Evolutionary conservation across 129 eudicot species (phyloP).

Genomic region (Gnaphalium uliginosum): DNA sequence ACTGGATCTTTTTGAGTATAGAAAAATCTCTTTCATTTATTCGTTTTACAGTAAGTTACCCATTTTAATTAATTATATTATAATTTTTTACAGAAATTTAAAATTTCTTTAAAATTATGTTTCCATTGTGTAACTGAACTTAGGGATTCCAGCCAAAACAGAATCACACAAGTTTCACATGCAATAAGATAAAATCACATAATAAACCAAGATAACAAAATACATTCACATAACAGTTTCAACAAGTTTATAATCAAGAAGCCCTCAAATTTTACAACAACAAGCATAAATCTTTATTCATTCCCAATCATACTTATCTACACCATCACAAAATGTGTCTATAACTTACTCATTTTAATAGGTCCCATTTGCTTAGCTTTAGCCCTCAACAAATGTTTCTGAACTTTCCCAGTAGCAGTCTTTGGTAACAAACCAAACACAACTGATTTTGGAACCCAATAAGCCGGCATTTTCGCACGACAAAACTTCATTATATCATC

Average conservation of each 20-base stretch:
- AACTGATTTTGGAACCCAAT: constrained; percentile 78
- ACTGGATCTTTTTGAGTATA: too few relatives aligned
- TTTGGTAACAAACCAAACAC: constrained; percentile 80
- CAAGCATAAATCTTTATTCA: neutral
- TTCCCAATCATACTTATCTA: constrained; percentile 16
- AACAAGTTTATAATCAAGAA: neutral
- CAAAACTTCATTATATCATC: constrained; percentile 75
- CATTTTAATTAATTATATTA: too few relatives aligned
- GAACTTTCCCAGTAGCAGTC: constrained; percentile 91
- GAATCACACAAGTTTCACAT: too few relatives aligned
- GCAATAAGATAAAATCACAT: too few relatives aligned
- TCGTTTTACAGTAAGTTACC: too few relatives aligned
- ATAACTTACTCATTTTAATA: constrained; percentile 59
- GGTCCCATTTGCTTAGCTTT: constrained; percentile 93
- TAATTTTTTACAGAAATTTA: too few relatives aligned
- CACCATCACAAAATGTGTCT: constrained; percentile 17
- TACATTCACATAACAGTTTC: neutral
- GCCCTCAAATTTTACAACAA: neutral
- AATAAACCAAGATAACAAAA: neutral
- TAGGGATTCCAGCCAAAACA: too few relatives aligned
- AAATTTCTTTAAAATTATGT: too few relatives aligned
- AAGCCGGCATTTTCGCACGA: constrained; percentile 61
- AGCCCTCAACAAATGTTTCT: constrained; percentile 72
- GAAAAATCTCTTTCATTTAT: too few relatives aligned
- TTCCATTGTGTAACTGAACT: too few relatives aligned